Base-by-base conservation (phyloP, 2,329 filamentous ascomycete species). In the Graphium sp. region DNA sequence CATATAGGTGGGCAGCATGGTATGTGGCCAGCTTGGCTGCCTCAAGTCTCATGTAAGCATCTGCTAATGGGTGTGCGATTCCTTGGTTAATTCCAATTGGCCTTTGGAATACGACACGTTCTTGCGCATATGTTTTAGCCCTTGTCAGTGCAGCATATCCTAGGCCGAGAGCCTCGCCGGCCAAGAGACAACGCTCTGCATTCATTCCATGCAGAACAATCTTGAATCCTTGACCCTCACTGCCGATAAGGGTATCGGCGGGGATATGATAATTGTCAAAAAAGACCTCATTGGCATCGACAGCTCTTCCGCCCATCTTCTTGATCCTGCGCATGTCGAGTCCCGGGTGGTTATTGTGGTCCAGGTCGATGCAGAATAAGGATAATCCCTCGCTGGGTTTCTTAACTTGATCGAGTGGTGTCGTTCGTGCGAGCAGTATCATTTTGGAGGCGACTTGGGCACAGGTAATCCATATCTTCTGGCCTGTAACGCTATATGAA, bases 391-490 rank as follows among this genome's bases (percentile, higher is more conserved):
- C 71, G n/a, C 68, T 79, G 0, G 74, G 66, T 43, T 75, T 83
- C 34, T 57, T 55, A 0, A 73, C 69, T 34, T 80, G 59, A 28
- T 81, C 74, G 0, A 75, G 39, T 0, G 76, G 66, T 0, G 72
- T 81, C 0, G 81, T 91, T 2, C 82, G 67, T 1, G 80, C 80
- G 0, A 92, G 62, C 0, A 91, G 60, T 4, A 91, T 74, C 81
- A 91, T 91, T 41, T 82, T 81, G 4, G 64, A 62, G 0, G 82
- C 81, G 1, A 87, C 76, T 45, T 91, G 80, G 0, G 82, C 82
- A 30, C 72, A 85, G 0, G 80, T 81, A 31, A 89, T 91, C 82
- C 82, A 91, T 31, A 87, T 85, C 53, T 91, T 91, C 45, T 87
- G 79, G 0, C 82, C 81, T 0, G 68, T 68, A 8, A 91, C 61